These are phyloP conservation scores for Penicillium sclerotigenum DNA, from an alignment of 2,329 filamentous ascomycete genomes.

Conservation along the genomic window DNA sequence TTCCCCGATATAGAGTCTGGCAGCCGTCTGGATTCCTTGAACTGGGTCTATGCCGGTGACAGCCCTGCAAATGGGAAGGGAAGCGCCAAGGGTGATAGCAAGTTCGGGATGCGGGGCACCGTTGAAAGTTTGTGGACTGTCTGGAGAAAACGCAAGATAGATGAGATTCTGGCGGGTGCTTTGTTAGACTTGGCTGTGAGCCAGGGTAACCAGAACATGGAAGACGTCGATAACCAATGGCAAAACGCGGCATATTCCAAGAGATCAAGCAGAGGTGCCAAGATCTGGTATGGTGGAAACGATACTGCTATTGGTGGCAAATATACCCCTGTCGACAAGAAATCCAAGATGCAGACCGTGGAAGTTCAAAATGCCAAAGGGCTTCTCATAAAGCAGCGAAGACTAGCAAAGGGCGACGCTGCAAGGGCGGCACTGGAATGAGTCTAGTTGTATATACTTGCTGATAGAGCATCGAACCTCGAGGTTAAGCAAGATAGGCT, in stretches of 20 bases:
- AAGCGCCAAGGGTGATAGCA: slow-evolving; percentile 52
- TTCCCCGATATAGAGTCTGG: slow-evolving; percentile 62
- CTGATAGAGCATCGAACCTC: neutral
- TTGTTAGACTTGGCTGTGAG: slow-evolving; percentile 63
- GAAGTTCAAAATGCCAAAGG: slow-evolving; percentile 63
- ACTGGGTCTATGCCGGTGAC: slow-evolving; percentile 79
- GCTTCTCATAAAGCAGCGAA: slow-evolving; percentile 50
- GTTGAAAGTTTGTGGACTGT: slow-evolving; percentile 74
- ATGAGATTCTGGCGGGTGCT: slow-evolving; percentile 76
- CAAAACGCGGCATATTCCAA: slow-evolving; percentile 23
- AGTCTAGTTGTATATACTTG: slow-evolving; percentile 7
- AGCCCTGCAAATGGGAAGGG: slow-evolving; percentile 43
- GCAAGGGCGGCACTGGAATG: slow-evolving; percentile 9
- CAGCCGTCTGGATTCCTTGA: slow-evolving; percentile 57
- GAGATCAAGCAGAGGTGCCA: slow-evolving; percentile 42
- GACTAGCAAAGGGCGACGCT: slow-evolving; percentile 29
- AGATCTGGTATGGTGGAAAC: slow-evolving; percentile 59
- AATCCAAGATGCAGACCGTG: slow-evolving; percentile 55
- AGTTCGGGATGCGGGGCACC: slow-evolving; percentile 64
- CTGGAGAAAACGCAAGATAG: slow-evolving; percentile 83
- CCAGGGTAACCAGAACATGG: slow-evolving; percentile 37
- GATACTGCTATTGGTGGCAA: slow-evolving; percentile 52
- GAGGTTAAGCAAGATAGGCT: neutral
- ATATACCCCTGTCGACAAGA: slow-evolving; percentile 57
- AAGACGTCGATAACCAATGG: slow-evolving; percentile 19